Evolutionary conservation across 257 asterid genomes (phyloP), one percentile per base, ranked within the genome.

Genomic region (Perilla frutescens): DNA sequence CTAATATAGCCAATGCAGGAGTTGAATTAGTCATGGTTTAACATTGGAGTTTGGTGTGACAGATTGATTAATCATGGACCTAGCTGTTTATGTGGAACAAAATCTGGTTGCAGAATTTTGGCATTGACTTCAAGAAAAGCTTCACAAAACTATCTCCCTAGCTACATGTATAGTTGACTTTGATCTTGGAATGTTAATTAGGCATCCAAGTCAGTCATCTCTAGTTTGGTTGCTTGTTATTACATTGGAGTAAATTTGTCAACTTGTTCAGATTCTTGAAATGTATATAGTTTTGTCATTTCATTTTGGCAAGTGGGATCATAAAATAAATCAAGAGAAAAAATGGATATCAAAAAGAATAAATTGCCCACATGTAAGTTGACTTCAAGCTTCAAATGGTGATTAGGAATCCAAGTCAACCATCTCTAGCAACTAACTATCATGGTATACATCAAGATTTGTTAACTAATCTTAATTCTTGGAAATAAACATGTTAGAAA

Each of bases 81-180:
- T 11, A 29, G 70, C n/a, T 43, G 14, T 47, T 26, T 13, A 48
- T 49, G 3, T 37, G 12, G 9, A 14, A 6, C 34, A 62, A 70
- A 39, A 34, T 70, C 36, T 20, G 41, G 26, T 29, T 43, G 63
- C 10, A 58, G 70, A 47, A 68, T 65, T 57, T 70, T 69, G 70
- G 80, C 75, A 41, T 79, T 74, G 80, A 79, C 77, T 79, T 69
- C 20, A 40, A 53, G 3, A 8, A 3, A 20, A 20, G 26, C 26
- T 20, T 20, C 62, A 54, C 65, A 56, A 26, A 62, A 53, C 31
- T 15, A 61, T 5, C 29, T 13, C 34, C 58, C 43, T 60, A 29
- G 37, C 37, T 59, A 60, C 12, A 49, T 43, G 72, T 51, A 75
- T 62, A n/a, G 64, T 67, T 76, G 84, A 80, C 84, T 72, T 75